These are phyloP conservation scores for Fusarium acutatum DNA, from an alignment of 2,329 filamentous ascomycete genomes.

Conservation along the genomic window DNA sequence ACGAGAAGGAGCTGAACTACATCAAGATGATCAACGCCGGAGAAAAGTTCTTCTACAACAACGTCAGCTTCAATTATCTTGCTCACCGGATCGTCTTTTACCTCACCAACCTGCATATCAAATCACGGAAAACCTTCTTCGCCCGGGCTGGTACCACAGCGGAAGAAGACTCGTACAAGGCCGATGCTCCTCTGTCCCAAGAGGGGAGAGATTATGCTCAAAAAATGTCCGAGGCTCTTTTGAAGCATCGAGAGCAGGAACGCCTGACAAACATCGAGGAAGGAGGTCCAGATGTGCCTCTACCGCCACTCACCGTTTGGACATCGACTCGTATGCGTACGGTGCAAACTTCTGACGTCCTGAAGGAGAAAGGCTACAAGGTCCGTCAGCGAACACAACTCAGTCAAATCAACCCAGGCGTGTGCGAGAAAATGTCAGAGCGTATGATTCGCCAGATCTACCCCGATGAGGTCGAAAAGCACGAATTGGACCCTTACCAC, in stretches of 20 bases:
- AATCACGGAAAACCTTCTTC: conserved; percentile 92
- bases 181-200: conserved; percentile 83
- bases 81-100: conserved; percentile 99
- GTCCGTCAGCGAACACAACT: conserved; percentile 94
- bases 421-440: conserved; percentile 94
- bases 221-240: conserved; percentile 84
- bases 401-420: conserved; percentile 96
- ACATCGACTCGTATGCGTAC: conserved; percentile 91
- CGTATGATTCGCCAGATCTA: conserved; percentile 81
- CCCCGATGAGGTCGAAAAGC: conserved; percentile 90
- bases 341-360: conserved; percentile 84
- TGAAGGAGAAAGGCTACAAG: conserved; percentile 83
- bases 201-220: conserved; percentile 82
- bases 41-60: conserved; percentile 92
- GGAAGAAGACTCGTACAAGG: conserved; percentile 92
- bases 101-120: conserved; percentile 96
- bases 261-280: conserved; percentile 72
- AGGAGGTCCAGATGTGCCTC: conserved; percentile 71
- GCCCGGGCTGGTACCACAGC: conserved; percentile 84
- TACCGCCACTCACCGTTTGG: conserved; percentile 90
- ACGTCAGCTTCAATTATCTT: conserved; percentile 94
- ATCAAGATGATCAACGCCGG: conserved; percentile 99
- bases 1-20: conserved; percentile 92
- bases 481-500: conserved; percentile 94
- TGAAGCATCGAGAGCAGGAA: conserved; percentile 86